These are phyloP conservation scores for Alternaria triticimaculans DNA, from an alignment of 2,329 filamentous ascomycete genomes.

Conservation along the genomic window DNA sequence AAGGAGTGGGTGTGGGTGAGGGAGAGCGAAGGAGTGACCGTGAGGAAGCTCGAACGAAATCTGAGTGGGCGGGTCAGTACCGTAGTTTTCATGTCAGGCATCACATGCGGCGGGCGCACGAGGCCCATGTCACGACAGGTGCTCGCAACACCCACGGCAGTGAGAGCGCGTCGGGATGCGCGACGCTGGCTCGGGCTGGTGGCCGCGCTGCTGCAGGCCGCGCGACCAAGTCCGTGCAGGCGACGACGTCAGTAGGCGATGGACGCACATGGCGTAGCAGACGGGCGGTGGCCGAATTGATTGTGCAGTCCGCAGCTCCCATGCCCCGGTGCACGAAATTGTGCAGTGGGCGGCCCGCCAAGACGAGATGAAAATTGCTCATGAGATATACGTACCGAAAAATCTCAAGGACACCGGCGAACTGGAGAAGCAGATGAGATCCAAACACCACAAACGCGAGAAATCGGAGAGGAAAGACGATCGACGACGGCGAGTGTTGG, in stretches of 20 bases:
- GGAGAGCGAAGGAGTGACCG: conserved; percentile 42
- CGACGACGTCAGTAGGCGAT: conserved; percentile 28
- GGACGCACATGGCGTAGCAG: conserved; percentile 2
- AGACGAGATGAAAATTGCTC: conserved; percentile 37
- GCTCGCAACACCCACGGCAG: conserved; percentile 2
- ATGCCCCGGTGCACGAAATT: conserved; percentile 5
- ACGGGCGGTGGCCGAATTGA: conserved; percentile 2
- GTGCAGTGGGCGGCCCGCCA: conserved; percentile 22
- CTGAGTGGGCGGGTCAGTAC: conserved; percentile 38
- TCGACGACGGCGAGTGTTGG: conserved; percentile 11
- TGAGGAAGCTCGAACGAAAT: conserved; percentile 38
- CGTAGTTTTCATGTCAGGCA: conserved; percentile 27
- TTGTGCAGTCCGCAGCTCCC: conserved; percentile 7
- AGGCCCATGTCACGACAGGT: conserved; percentile 25
- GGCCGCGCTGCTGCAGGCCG: background rate
- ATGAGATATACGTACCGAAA: conserved; percentile 28
- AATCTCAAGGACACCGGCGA: conserved; percentile 30
- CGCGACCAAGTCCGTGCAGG: conserved; percentile 24
- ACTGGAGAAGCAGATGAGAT: conserved; percentile 29
- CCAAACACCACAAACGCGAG: conserved; percentile 44
- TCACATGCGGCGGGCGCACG: conserved; percentile 44
- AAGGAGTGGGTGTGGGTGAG: conserved; percentile 18
- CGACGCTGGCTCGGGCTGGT: conserved; percentile 2
- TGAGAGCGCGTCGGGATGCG: conserved; percentile 1
- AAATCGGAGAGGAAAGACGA: conserved; percentile 32